These are phyloP conservation scores for Phytopythium helicoides DNA, from an alignment of 352 stramenopile genomes.

Conservation along the genomic window DNA sequence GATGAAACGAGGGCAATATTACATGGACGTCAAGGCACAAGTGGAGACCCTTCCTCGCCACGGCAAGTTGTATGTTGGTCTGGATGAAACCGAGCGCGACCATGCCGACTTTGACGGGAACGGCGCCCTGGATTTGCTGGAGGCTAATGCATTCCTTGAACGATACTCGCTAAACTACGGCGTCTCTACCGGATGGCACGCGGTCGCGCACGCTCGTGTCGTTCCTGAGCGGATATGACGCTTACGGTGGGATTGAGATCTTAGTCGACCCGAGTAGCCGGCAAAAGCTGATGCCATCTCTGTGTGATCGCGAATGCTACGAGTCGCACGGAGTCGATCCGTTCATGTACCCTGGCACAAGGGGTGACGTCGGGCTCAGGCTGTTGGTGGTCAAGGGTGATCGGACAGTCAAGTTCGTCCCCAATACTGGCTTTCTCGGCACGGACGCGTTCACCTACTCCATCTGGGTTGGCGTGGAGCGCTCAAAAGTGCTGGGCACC, in stretches of 20 bases:
- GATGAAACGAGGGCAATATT: conserved; percentile 50
- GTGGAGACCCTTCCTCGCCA: conserved; percentile 69
- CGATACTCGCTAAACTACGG: conserved; percentile 52
- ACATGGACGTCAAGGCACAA: conserved; percentile 63
- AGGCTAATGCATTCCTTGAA: conserved; percentile 50
- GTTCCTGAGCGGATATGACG: conserved; percentile 47
- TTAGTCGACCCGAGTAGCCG: conserved; percentile 46
- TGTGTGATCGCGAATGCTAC: conserved; percentile 51
- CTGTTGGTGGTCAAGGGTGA: conserved; percentile 37
- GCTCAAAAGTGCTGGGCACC: conserved; percentile 44
- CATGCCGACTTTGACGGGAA: conserved; percentile 66
- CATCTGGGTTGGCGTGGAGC: conserved; percentile 39
- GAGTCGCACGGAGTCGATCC: conserved; percentile 42
- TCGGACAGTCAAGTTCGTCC: conserved; percentile 58
- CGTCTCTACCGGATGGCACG: conserved; percentile 27
- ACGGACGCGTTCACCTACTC: conserved; percentile 60
- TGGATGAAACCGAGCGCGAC: conserved; percentile 57
- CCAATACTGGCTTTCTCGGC: conserved; percentile 42
- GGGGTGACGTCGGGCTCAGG: conserved; percentile 48
- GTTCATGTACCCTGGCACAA: conserved; percentile 48
- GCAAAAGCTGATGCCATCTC: conserved; percentile 49
- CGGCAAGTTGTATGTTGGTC: conserved; percentile 52
- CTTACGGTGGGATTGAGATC: conserved; percentile 43
- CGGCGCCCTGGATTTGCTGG: conserved; percentile 46
- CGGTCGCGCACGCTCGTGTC: conserved; percentile 41